Conservation (phyloP, 1,139 yeast species). For the Komagataea norvegica region DNA sequence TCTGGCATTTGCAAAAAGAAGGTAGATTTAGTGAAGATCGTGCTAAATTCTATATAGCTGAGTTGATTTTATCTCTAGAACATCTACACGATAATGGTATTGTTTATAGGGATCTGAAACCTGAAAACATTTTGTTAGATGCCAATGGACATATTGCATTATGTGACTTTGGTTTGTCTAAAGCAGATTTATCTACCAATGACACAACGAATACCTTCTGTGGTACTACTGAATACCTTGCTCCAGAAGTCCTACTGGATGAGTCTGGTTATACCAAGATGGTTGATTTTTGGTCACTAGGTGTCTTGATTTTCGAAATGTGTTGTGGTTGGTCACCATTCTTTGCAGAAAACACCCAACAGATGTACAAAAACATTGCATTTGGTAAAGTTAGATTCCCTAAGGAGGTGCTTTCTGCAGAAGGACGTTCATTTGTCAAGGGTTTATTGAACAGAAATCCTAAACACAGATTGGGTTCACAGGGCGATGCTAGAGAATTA, state of each 20-base stretch:
- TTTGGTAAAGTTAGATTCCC: constrained; percentile 97
- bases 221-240: constrained; percentile 91
- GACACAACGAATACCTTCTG: constrained; percentile 97
- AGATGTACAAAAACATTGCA: constrained; percentile 97
- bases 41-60: constrained; percentile 95
- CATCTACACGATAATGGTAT: constrained; percentile 90
- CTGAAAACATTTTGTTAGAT: constrained; percentile 88
- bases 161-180: constrained; percentile 94
- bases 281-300: constrained; percentile 86
- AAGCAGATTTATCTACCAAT: constrained; percentile 75
- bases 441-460: constrained; percentile 94
- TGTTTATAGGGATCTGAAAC: constrained; percentile 93
- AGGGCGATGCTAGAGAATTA: constrained; percentile 86
- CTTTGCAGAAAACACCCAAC: constrained; percentile 95
- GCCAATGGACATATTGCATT: constrained; percentile 96
- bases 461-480: constrained; percentile 85
- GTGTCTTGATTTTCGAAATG: constrained; percentile 80
- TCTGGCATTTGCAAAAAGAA: constrained; percentile 96
- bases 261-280: constrained; percentile 82
- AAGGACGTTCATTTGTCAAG: constrained; percentile 91
- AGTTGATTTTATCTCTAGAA: constrained; percentile 84
- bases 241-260: constrained; percentile 75
- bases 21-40: constrained; percentile 90
- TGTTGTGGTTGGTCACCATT: constrained; percentile 99
- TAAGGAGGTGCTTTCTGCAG: constrained; percentile 84